phyloP scores from a whole-genome alignment of 1,139 yeast species.

The Saccharomycopsis hybrid region DNA sequence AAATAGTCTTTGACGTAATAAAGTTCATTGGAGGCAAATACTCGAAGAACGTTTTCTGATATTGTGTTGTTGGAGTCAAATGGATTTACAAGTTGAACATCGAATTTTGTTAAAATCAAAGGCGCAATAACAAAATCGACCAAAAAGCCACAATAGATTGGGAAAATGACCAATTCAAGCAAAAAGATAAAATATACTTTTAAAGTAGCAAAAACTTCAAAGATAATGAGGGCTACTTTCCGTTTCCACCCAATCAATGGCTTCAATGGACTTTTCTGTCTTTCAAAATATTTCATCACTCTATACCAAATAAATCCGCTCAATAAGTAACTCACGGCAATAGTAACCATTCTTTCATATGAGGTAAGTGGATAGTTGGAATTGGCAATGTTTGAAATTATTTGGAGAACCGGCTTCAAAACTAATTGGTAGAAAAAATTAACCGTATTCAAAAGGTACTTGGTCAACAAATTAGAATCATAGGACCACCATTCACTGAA shows the following conservation, averaged over 20 bases:
- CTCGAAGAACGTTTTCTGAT: slow-evolving; percentile 2
- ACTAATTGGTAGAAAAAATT: slow-evolving; percentile 7
- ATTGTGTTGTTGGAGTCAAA: slow-evolving; percentile 4
- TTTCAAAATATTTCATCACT: slow-evolving; percentile 34
- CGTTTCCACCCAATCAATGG: slow-evolving; percentile 48
- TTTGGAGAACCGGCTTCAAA: slow-evolving; percentile 25
- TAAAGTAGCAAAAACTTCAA: slow-evolving; percentile 53
- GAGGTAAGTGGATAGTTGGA: slow-evolving; percentile 25
- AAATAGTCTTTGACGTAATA: neutral
- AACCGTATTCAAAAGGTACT: neutral
- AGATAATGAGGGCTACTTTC: slow-evolving; percentile 42
- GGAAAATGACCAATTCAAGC: slow-evolving; percentile 77
- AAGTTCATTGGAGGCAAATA: slow-evolving; percentile 11
- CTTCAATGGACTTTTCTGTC: slow-evolving; percentile 29
- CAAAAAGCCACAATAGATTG: slow-evolving; percentile 78
- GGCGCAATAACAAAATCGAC: slow-evolving; percentile 67
- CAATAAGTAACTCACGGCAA: slow-evolving; percentile 35
- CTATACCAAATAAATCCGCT: slow-evolving; percentile 30
- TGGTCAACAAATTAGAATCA: slow-evolving; percentile 3
- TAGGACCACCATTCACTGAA: neutral
- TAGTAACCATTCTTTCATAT: slow-evolving; percentile 32
- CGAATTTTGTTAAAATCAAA: slow-evolving; percentile 29
- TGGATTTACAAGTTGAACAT: slow-evolving; percentile 9
- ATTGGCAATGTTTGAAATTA: slow-evolving; percentile 26
- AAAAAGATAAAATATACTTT: slow-evolving; percentile 73